A percentile compares a stretch with the other conserved stretches of the same genome.
These are phyloP conservation scores for Carallia pectinifolia DNA, from an alignment of 345 rosid species.

Conservation along the genomic window DNA sequence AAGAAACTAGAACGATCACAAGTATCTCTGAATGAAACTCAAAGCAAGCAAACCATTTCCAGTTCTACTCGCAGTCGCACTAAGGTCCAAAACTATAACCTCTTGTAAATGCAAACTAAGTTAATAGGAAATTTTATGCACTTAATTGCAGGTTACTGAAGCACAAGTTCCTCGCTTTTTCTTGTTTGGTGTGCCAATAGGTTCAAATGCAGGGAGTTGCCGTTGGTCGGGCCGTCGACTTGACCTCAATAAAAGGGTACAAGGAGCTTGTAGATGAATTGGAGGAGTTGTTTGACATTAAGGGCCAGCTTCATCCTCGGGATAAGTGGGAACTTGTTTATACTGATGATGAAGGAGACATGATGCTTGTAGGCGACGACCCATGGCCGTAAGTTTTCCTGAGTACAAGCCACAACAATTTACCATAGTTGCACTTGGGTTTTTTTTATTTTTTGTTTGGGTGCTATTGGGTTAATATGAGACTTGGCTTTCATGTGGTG, in stretches of 20 bases:
- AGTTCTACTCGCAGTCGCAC: constrained; percentile 28
- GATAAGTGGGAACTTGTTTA: constrained; percentile 34
- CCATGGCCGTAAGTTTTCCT: constrained; percentile 33
- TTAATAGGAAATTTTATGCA: neutral
- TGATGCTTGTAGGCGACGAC: constrained; percentile 39
- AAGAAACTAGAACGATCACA: constrained; percentile 49
- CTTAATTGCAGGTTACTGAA: constrained; percentile 6
- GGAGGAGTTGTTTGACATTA: constrained; percentile 29
- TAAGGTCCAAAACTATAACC: constrained; percentile 16
- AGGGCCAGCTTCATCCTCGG: constrained; percentile 27
- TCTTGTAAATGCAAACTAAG: neutral
- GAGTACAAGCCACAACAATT: neutral
- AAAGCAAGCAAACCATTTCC: constrained; percentile 41
- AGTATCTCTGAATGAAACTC: constrained; percentile 55
- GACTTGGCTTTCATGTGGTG: neutral
- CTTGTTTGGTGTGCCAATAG: constrained; percentile 16
- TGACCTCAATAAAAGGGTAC: constrained; percentile 29
- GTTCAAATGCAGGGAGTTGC: constrained; percentile 37
- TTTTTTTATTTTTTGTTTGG: too few relatives aligned
- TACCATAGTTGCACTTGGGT: too few relatives aligned
- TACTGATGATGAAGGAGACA: constrained; percentile 37
- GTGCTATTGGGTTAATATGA: neutral
- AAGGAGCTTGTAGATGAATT: constrained; percentile 28
- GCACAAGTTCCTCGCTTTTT: neutral
- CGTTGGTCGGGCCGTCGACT: constrained; percentile 34